Base-by-base conservation (phyloP, 1,284 basidiomycete species). In the Ceratobasidium sp. region DNA sequence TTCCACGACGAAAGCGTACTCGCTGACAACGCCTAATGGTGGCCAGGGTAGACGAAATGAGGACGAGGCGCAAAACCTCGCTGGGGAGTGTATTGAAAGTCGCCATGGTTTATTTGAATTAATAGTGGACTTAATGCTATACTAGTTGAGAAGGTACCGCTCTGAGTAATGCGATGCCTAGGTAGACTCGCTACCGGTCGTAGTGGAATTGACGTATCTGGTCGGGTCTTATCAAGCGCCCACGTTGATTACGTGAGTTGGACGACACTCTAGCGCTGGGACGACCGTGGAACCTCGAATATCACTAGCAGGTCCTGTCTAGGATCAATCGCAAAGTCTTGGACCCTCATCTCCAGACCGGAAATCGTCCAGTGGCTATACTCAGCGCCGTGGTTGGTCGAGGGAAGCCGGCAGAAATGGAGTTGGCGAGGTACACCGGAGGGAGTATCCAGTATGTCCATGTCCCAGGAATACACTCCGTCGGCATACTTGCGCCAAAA, bases 351-450 rank as follows among this genome's bases (percentile, higher is more conserved):
- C 1, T 22, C 29, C 3, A 60, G 36, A 31, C 41, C n/a, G 29
- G 2, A 15, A 19, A 22, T 2, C 29, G 50, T 6, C 50, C 57
- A 60, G 14, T 19, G 31, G 15, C 41, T 41, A 19, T 36, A 19
- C 17, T 60, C 57, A 31, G 29, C 33, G 29, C 57, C 57, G 29
- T 31, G n/a, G 36, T 60, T 60, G n/a, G 19, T 33, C 9, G 57
- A 41, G 19, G 57, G 57, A 44, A 60, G 57, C 33, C n/a, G 57
- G 33, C 19, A 60, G 57, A 60, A 60, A 17, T 41, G 17, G 17
- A 60, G 27, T 9, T 41, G 31, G 53, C 24, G 19, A 24, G 17
- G 53, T 56, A 22, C 7, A 6, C 53, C 7, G 22, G 29, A 19
- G 7, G 27, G 31, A 60, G 31, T 44, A 31, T 36, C 33, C 57